Base-by-base conservation (phyloP, 108 stramenopile species). In the Nitzschia sp. region DNA sequence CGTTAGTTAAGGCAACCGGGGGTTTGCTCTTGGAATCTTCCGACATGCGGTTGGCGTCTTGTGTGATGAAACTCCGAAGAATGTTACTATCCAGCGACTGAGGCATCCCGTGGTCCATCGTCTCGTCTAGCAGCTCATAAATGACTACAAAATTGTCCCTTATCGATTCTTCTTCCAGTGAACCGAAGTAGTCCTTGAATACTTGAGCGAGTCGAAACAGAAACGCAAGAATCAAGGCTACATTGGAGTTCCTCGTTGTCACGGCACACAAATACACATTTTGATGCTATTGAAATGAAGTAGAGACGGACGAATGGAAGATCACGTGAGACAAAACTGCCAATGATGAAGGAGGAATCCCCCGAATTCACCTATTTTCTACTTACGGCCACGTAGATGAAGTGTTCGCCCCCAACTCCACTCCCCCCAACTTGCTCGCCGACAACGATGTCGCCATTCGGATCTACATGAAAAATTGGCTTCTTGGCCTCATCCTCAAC, bases 71-170 rank as follows among this genome's bases (percentile, higher is more conserved):
- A 63, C 87, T 80, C 53, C 93, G 81, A 23, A 98, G 76, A 63
- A 97, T 96, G 31, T 84, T 94, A 32, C 80, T 82, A 71, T 94
- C 93, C 2, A 94, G 72, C 32, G 80, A 80, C 80, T 99, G 99
- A 11, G 99, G 99, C 81, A 97, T 82, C 6, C 99, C 99, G 59
- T 97, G 97, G 73, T 99, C 99, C 97, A 98, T 98, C 31, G 97
- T 98, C 79, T 99, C 99, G 69, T 99, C 99, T 41, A 99, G 79
- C 26, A 99, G 82, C 73, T 99, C 99, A 75, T 98, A 99, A 59
- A 98, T 97, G 77, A 98, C 92, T 17, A 99, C 98, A 72, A 99
- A 99, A 80, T 99, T 99, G 69, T 98, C 99, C 29, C 99, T 86
- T 73, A 99, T 97, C 63, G 91, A 93, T 78, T 99, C 99, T 66